Evolutionary conservation across 352 stramenopile genomes (phyloP).

Genomic region (Plasmopara muralis): DNA sequence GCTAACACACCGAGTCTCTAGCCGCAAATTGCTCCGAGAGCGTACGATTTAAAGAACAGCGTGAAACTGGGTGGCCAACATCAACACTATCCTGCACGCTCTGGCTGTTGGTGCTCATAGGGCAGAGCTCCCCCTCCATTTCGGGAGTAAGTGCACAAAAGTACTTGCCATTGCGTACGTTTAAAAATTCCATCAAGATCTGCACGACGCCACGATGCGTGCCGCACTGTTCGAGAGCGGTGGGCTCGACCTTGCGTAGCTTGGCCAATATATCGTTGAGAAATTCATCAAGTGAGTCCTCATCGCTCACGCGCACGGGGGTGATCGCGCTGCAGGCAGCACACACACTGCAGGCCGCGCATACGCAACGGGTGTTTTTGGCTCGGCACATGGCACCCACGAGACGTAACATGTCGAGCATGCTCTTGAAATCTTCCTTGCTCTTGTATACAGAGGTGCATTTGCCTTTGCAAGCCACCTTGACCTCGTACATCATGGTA

Average conservation of each 20-base stretch:
- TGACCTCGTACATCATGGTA: constrained; percentile 81
- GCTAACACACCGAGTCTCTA: constrained; percentile 73
- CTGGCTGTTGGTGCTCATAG: constrained; percentile 9
- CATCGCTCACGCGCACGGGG: constrained; percentile 39
- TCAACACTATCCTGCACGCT: constrained; percentile 37
- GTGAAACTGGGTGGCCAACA: constrained; percentile 52
- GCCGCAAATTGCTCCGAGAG: constrained; percentile 69
- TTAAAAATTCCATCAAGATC: constrained; percentile 83
- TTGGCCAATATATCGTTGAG: constrained; percentile 44
- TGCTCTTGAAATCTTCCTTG: constrained; percentile 77
- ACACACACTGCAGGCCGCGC: constrained; percentile 51
- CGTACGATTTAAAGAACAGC: constrained; percentile 71
- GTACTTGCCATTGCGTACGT: constrained; percentile 66
- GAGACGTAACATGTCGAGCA: constrained; percentile 78
- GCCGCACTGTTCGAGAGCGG: constrained; percentile 49
- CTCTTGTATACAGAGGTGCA: constrained; percentile 76
- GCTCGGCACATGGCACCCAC: constrained; percentile 60
- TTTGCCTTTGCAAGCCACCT: constrained; percentile 68
- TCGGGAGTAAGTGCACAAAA: constrained; percentile 52
- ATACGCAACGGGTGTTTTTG: constrained; percentile 44
- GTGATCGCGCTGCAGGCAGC: constrained; percentile 36
- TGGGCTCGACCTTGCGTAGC: constrained; percentile 37
- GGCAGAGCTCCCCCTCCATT: constrained; percentile 21
- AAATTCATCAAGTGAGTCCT: constrained; percentile 54
- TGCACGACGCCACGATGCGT: constrained; percentile 67